Evolutionary conservation across 2,329 filamentous ascomycete species (phyloP), one percentile per base, ranked within the genome.

Genomic region (Ascomycota sp.): DNA sequence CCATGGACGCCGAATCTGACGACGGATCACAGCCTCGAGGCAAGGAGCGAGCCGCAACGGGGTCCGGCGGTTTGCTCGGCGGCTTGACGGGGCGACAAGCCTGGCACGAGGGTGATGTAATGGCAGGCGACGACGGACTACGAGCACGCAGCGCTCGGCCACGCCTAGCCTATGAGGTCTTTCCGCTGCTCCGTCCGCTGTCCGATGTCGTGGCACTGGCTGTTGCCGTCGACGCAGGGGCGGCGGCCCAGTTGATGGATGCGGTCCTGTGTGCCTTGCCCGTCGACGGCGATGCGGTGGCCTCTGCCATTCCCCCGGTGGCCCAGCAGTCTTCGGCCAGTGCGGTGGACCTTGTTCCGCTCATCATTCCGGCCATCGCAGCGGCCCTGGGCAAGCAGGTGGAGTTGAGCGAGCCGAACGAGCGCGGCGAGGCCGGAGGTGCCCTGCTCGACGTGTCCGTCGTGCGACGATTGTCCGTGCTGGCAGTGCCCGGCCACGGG

Each of bases 361-460:
- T 43, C 2, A 30, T 45, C 9, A 33, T 45, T 27, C 40, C 41
- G 19, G 42, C 42, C 10, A 28, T 43, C 21, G 36, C 40, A 7
- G 28, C 30, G 6, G 36, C 33, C 13, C 23, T 43, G 6, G 39
- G 39, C 2, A 32, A 32, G 24, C 23, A 27, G 4, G 17, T 36
- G 10, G 28, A 37, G 10, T 25, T 12, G n/a, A 9, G 13, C 12
- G 29, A 21, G 9, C 25, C 35, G 4, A 23, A 31, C 36, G 22
- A 34, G 29, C 11, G 26, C 31, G 7, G 29, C 32, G 11, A 22
- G 25, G 6, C 25, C 33, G 8, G 15, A 34, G 5, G 13, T 32
- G 11, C 15, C 31, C 8, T 40, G 38, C 27, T 33, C 36, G 15
- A 31, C 33, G 2, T 44, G 37, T 15, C 40, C 40, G 10, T 30